Conservation (phyloP, 768 basidiomycete species). For the Suillus hirtellus region DNA sequence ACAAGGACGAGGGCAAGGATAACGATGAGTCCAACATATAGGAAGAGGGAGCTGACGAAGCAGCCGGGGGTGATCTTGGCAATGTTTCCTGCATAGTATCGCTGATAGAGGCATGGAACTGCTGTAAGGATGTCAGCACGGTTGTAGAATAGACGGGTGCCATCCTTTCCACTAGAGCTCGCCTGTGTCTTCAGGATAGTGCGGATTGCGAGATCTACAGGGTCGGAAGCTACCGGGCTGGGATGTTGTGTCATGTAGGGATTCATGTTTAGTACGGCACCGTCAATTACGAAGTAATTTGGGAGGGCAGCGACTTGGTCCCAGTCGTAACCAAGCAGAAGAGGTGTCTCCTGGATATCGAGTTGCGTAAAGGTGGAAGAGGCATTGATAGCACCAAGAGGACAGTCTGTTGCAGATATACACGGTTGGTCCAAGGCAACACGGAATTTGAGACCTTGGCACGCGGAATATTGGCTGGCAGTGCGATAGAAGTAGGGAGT, state of each 20-base stretch:
- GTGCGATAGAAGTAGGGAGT: slow-evolving; percentile 80
- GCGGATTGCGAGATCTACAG: slow-evolving; percentile 82
- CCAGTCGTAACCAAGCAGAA: slow-evolving; percentile 89
- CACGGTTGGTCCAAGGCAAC: slow-evolving; percentile 81
- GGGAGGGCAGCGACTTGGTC: slow-evolving; percentile 70
- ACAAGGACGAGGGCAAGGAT: slow-evolving; percentile 89
- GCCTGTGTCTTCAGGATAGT: slow-evolving; percentile 55
- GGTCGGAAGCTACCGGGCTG: slow-evolving; percentile 64
- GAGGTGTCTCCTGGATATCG: slow-evolving; percentile 61
- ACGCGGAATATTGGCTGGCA: slow-evolving; percentile 64
- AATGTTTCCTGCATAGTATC: slow-evolving; percentile 93
- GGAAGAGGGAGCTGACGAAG: slow-evolving; percentile 84
- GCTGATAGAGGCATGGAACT: slow-evolving; percentile 76
- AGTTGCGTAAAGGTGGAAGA: slow-evolving; percentile 60
- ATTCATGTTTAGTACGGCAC: slow-evolving; percentile 89
- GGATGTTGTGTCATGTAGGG: slow-evolving; percentile 82
- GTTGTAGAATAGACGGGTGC: slow-evolving; percentile 83
- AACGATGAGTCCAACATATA: slow-evolving; percentile 88
- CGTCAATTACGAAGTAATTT: slow-evolving; percentile 88
- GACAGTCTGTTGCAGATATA: slow-evolving; percentile 56
- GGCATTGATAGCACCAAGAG: slow-evolving; percentile 59
- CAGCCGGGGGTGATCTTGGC: slow-evolving; percentile 97
- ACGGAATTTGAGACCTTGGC: slow-evolving; percentile 59
- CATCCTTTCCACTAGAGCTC: slow-evolving; percentile 75
- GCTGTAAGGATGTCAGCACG: slow-evolving; percentile 62